Evolutionary conservation across 1,284 basidiomycete species (phyloP).

Genomic region (Cryptococcus maquisensis): DNA sequence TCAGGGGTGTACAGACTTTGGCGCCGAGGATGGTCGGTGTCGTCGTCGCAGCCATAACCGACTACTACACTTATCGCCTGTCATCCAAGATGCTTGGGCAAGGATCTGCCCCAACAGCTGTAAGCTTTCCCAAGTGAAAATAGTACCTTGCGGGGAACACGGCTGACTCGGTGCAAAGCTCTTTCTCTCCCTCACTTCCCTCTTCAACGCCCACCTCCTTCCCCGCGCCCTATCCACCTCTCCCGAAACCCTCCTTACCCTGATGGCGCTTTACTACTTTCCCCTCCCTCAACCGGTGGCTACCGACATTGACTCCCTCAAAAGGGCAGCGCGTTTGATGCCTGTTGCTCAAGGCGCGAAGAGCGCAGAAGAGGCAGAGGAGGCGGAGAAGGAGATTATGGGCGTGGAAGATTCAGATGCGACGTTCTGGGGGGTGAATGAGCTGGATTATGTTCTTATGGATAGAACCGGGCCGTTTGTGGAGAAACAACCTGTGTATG

Average conservation of each 20-base stretch:
- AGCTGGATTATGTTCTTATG: conserved; percentile 26
- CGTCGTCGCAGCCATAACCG: conserved; percentile 71
- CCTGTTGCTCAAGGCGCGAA: not conserved
- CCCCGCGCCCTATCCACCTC: conserved; percentile 91
- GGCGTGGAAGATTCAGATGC: conserved; percentile 7
- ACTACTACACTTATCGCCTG: conserved; percentile 67
- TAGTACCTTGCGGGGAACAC: not conserved
- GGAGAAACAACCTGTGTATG: conserved; percentile 5
- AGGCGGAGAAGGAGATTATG: not conserved
- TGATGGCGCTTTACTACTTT: conserved; percentile 72
- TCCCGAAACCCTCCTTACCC: conserved; percentile 79
- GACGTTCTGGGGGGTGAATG: not conserved
- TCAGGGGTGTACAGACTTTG: conserved; percentile 37
- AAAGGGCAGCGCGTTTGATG: not conserved
- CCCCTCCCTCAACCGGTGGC: conserved; percentile 45
- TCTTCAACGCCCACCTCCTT: conserved; percentile 80
- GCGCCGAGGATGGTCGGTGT: conserved; percentile 78
- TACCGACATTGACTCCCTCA: not conserved
- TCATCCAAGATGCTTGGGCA: conserved; percentile 60
- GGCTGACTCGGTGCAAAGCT: conserved; percentile 53
- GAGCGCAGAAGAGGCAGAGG: not conserved
- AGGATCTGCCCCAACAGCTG: conserved; percentile 60
- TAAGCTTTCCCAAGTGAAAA: conserved; percentile 51
- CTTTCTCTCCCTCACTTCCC: conserved; percentile 74
- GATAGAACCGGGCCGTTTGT: conserved; percentile 17